Evolutionary conservation across 116 monocot species (phyloP), one percentile per base, ranked within the genome.

Genomic region (Phalaenopsis hybrid): DNA sequence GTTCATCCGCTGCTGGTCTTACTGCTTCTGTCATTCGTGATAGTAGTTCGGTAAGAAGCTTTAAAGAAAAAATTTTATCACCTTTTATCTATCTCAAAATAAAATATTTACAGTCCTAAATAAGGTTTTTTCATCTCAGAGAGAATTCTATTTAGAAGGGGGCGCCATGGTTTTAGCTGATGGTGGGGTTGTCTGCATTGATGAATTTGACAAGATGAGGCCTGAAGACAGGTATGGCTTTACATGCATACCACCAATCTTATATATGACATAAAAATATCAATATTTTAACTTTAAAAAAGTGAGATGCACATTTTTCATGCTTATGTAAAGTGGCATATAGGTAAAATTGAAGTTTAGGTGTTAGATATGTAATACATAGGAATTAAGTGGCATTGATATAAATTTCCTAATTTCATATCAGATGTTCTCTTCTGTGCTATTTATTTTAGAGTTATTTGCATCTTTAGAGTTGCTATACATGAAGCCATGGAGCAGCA

Each of bases 401-500:
- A 0, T 68, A 57, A 12, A 50, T 37, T 73, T 81, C 13, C 65
- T 80, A 17, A 43, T 67, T 28, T 34, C 8, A 37, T 72, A 15
- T 72, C 15, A 72, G 21, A 46, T 21, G 44, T 4, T 20, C 4
- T 48, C 10, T 12, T 44, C n/a, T 74, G 46, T 31, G 5, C 5
- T 28, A 51, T 48, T 33, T 51, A 59, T 69, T 77, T 23, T 2
- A 17, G 21, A 61, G 1, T 18, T 57, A 57, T 74, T 76, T 73
- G 88, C 45, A 75, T 45, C 37, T 81, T 1, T 50, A 99, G 98
- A 85, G 98, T 99, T 86, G 98, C 98, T 34, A 99, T 99, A 77
- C 98, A 99, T 84, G 98, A 99, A 86, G 98, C 98, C 67, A 99
- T 99, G 98, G 98, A 99, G 74, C 98, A 99, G 68, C 98, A 99